These are phyloP conservation scores for Coemansia sp. DNA, from an alignment of 192 early-diverging fungal genomes.

Conservation along the genomic window DNA sequence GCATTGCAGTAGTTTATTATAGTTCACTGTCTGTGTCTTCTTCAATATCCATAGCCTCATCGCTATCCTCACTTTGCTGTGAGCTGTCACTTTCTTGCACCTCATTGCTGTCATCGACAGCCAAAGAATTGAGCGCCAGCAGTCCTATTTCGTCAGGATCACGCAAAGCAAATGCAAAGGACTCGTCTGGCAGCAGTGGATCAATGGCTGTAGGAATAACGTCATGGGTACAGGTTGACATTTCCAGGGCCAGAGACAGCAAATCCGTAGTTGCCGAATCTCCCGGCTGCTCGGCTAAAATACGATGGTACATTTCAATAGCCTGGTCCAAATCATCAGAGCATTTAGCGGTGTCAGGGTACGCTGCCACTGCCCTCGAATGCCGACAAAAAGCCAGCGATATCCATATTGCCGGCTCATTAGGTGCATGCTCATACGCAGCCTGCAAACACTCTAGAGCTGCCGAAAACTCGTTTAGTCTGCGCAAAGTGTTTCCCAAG, in stretches of 20 bases:
- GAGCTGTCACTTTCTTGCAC: slow-evolving; percentile 2
- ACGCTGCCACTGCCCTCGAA: slow-evolving; percentile 17
- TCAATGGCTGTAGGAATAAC: no score
- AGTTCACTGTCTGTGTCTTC: slow-evolving; percentile 24
- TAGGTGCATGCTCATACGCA: slow-evolving; percentile 22
- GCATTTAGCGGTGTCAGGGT: background rate
- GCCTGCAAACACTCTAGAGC: slow-evolving; percentile 27
- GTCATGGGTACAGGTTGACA: slow-evolving; percentile 14
- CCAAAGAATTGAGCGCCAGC: background rate
- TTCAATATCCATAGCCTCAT: slow-evolving; percentile 53
- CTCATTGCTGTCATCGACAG: no score
- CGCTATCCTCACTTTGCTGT: slow-evolving; percentile 32
- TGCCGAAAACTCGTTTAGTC: slow-evolving; percentile 14
- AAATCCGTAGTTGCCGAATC: slow-evolving; percentile 46
- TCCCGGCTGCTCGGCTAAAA: slow-evolving; percentile 33
- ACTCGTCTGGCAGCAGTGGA: background rate
- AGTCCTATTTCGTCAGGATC: slow-evolving; percentile 13
- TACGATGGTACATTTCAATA: slow-evolving; percentile 43
- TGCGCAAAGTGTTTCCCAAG: slow-evolving; percentile 38
- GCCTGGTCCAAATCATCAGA: slow-evolving; percentile 27
- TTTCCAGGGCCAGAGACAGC: slow-evolving; percentile 37
- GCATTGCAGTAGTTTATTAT: slow-evolving; percentile 17
- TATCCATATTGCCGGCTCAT: slow-evolving; percentile 27
- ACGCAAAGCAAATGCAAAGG: slow-evolving; percentile 7
- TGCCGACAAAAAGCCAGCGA: slow-evolving; percentile 38